Evolutionary conservation across 2,329 filamentous ascomycete genomes (phyloP), one percentile per base, ranked within the genome.

Genomic region (Dactylellina leptospora): DNA sequence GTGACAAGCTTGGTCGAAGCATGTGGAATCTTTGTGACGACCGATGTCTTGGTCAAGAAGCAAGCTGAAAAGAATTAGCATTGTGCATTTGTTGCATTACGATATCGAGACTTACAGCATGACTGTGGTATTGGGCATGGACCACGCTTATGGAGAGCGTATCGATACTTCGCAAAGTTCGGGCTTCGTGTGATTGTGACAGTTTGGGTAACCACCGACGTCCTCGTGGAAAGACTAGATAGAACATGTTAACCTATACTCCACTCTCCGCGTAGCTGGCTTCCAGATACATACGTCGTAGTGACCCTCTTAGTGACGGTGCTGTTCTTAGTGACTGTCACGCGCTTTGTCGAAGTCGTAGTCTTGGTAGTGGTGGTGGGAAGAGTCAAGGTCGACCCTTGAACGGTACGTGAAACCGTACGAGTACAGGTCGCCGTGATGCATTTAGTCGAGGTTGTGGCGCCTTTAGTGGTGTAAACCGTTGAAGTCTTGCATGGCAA

Each of bases 361-460:
- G 48, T 53, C 16, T 53, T 53, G 27, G 48, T 53, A 11, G 48
- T 53, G 13, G 48, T 53, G 48, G 13, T 18, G 18, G 48, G 48
- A 8, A 20, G 10, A 1, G 48, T 53, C 11, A 33, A 28, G 22
- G 48, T 53, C 3, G 30, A 36, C 10, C 48, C 48, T 8, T 18
- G 13, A 13, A 53, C 30, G n/a, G 48, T 33, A 8, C 28, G 27
- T 28, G 33, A 11, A 4, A 36, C n/a, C 27, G 48, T 53, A 18
- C 16, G 23, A 11, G 48, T 53, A 28, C 48, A 33, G 20, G 48
- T 53, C 8, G 48, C 20, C 5, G 48, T 53, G 23, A 36, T n/a
- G 20, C 13, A 10, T 13, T 53, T 53, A 16, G 48, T 53, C 9
- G 22, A 20, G 1, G 48, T 53, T 4, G 48, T 53, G 11, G 30